Evolutionary conservation across 2,329 filamentous ascomycete species (phyloP).

Genomic region (Phaeomoniella chlamydospora): DNA sequence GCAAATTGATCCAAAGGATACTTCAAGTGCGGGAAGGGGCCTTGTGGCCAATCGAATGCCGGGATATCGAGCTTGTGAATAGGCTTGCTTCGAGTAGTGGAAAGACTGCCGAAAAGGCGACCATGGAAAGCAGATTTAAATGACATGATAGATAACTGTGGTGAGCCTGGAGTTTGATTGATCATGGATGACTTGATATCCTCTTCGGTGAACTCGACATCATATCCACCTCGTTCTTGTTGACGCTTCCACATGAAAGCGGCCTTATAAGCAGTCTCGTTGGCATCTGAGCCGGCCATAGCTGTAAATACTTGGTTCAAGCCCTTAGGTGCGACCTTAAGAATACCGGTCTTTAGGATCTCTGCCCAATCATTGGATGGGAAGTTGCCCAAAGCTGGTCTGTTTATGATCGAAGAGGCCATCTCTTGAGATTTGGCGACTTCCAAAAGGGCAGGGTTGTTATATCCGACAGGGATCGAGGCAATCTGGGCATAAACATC

Average conservation of each 20-base stretch:
- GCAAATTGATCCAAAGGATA: slow-evolving; percentile 73
- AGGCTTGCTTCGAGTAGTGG: slow-evolving; percentile 80
- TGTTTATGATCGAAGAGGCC: slow-evolving; percentile 69
- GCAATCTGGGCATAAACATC: slow-evolving; percentile 68
- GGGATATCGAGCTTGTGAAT: slow-evolving; percentile 94
- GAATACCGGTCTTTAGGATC: slow-evolving; percentile 64
- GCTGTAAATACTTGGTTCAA: slow-evolving; percentile 83
- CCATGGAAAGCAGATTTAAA: slow-evolving; percentile 87
- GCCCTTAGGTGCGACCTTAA: slow-evolving; percentile 70
- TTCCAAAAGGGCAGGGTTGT: slow-evolving; percentile 62
- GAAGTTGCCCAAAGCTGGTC: slow-evolving; percentile 61
- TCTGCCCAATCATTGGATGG: slow-evolving; percentile 72
- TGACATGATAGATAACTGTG: slow-evolving; percentile 70
- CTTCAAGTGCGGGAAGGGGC: slow-evolving; percentile 70
- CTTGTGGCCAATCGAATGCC: slow-evolving; percentile 89
- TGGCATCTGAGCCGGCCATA: slow-evolving; percentile 79
- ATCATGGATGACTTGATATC: slow-evolving; percentile 65
- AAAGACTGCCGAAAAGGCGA: slow-evolving; percentile 73
- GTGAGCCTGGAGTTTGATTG: slow-evolving; percentile 66
- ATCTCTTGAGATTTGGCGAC: slow-evolving; percentile 65
- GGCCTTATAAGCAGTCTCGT: slow-evolving; percentile 89
- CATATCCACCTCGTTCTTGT: slow-evolving; percentile 60
- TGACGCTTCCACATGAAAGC: slow-evolving; percentile 88
- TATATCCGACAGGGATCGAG: slow-evolving; percentile 85
- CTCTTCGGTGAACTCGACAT: slow-evolving; percentile 64